Evolutionary conservation across 2,329 filamentous ascomycete species (phyloP).

Genomic region (Zarea fungicola): DNA sequence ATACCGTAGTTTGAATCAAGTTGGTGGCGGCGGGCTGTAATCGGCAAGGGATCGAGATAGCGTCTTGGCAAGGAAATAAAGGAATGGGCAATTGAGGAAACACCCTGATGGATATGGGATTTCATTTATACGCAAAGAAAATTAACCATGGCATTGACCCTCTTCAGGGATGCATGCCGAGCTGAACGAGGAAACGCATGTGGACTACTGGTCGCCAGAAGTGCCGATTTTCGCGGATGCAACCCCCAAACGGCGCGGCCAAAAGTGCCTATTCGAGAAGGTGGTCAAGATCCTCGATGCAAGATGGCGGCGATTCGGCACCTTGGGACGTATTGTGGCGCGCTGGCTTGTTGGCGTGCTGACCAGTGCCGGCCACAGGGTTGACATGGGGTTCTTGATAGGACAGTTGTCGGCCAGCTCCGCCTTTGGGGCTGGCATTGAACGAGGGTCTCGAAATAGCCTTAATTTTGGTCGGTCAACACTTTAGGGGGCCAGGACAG

Average conservation of each 20-base stretch:
- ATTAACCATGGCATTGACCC: too few species aligned
- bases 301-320: slow-evolving; percentile 16
- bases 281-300: slow-evolving; percentile 16
- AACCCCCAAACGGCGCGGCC: slow-evolving; percentile 5
- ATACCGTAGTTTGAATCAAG: background rate
- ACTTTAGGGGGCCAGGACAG: background rate
- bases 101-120: slow-evolving; percentile 13
- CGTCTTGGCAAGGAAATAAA: slow-evolving; percentile 9
- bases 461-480: too few species aligned
- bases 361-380: slow-evolving; percentile 4
- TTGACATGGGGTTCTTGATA: slow-evolving; percentile 5
- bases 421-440: background rate
- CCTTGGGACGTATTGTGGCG: background rate
- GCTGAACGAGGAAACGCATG: background rate
- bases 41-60: slow-evolving; percentile 7
- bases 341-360: slow-evolving; percentile 5
- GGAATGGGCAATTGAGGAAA: background rate
- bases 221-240: slow-evolving; percentile 1
- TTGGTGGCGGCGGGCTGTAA: background rate
- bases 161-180: background rate
- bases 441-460: background rate
- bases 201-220: background rate
- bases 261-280: slow-evolving; percentile 17
- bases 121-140: background rate
- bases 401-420: slow-evolving; percentile 1